Conservation (phyloP, 192 early-diverging fungal species). For the Oehlia diaphana region DNA sequence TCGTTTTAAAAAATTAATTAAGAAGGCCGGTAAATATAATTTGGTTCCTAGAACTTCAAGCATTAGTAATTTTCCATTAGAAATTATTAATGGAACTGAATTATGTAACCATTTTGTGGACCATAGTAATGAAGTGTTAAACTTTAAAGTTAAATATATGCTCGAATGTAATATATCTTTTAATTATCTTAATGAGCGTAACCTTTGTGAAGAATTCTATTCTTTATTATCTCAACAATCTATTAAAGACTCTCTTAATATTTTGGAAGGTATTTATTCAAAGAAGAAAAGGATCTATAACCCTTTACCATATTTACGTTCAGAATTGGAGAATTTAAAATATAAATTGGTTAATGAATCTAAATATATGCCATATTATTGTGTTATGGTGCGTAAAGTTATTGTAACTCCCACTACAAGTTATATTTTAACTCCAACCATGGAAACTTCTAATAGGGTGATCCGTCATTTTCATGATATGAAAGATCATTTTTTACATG, state of each 20-base stretch:
- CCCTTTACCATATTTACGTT: conserved; percentile 31
- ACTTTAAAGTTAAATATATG: conserved; percentile 48
- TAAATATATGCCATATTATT: conserved; percentile 42
- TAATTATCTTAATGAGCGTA: conserved; percentile 44
- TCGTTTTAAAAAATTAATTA: conserved; percentile 18
- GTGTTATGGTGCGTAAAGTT: conserved; percentile 51
- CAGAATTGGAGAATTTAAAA: conserved; percentile 14
- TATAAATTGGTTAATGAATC: conserved; percentile 24
- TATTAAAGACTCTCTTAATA: conserved; percentile 30
- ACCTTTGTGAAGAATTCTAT: conserved; percentile 42
- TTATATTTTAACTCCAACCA: conserved; percentile 31
- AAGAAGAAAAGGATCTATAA: conserved; percentile 41
- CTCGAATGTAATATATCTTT: conserved; percentile 44
- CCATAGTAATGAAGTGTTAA: neutral
- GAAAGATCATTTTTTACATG: conserved; percentile 63
- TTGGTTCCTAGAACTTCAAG: conserved; percentile 11
- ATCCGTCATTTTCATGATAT: conserved; percentile 55
- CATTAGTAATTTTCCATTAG: neutral
- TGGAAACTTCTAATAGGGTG: conserved; percentile 73
- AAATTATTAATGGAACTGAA: neutral
- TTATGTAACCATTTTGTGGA: conserved; percentile 14
- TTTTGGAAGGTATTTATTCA: conserved; percentile 37
- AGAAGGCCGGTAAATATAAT: conserved; percentile 38
- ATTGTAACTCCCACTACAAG: conserved; percentile 68
- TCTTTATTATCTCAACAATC: conserved; percentile 29